phyloP scores from a whole-genome alignment of 768 basidiomycete species.

The Boletus rubescentipes region DNA sequence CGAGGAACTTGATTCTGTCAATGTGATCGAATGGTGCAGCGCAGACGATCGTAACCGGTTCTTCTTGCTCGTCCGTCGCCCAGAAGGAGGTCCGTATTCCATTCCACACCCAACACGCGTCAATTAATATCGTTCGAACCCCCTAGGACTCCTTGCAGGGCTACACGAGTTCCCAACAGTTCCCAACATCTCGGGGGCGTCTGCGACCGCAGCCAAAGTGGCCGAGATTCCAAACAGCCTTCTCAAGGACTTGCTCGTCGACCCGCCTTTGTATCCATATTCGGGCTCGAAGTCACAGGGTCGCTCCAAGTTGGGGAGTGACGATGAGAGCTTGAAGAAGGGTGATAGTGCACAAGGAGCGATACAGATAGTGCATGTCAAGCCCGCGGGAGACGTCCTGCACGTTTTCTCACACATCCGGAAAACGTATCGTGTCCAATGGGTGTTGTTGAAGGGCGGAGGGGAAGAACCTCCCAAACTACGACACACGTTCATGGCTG shows the following conservation, averaged over 20 bases:
- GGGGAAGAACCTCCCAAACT: constrained; percentile 41
- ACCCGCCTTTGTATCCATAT: constrained; percentile 23
- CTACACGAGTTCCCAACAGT: constrained; percentile 83
- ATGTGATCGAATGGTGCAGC: constrained; percentile 77
- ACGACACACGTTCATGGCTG: background rate
- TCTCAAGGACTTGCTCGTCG: constrained; percentile 40
- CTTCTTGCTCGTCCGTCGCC: constrained; percentile 79
- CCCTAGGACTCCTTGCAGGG: constrained; percentile 82
- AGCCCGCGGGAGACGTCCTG: constrained; percentile 60
- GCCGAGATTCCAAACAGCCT: constrained; percentile 35
- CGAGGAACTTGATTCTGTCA: constrained; percentile 83
- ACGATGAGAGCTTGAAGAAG: background rate
- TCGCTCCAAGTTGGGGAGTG: background rate
- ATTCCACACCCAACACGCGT: background rate
- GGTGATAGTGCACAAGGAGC: background rate
- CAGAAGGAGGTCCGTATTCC: constrained; percentile 65
- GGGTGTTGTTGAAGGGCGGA: constrained; percentile 66
- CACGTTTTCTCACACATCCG: constrained; percentile 91
- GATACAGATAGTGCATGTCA: constrained; percentile 43
- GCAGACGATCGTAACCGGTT: constrained; percentile 42
- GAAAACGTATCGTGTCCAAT: constrained; percentile 79
- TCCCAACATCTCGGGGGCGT: constrained; percentile 46
- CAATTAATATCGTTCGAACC: background rate
- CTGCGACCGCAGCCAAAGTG: constrained; percentile 36
- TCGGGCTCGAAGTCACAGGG: constrained; percentile 3